phyloP scores from a whole-genome alignment of 352 stramenopile genomes.

The Pythium graminicola region DNA sequence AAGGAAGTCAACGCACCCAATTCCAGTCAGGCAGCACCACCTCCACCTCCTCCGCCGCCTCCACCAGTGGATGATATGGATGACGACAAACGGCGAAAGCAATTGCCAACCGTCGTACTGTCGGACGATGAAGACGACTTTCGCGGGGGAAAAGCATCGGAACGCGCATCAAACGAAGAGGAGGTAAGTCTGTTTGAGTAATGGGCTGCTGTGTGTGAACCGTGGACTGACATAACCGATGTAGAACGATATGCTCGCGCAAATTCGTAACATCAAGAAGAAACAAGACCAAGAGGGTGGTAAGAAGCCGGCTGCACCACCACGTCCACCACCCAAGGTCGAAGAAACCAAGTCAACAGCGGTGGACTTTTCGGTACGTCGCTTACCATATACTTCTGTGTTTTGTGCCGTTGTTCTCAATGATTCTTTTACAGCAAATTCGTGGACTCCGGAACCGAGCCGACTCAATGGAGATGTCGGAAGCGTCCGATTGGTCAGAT shows the following conservation, averaged over 20 bases:
- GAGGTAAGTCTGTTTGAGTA: constrained; percentile 27
- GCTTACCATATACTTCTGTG: background rate
- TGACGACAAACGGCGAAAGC: constrained; percentile 23
- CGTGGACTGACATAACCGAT: too few species aligned
- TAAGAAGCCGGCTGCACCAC: constrained; percentile 7
- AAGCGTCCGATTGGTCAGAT: constrained; percentile 84
- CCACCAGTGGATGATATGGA: constrained; percentile 11
- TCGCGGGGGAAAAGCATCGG: constrained; percentile 30
- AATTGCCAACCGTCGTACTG: constrained; percentile 68
- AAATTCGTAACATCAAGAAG: constrained; percentile 79
- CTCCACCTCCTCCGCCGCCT: constrained; percentile 30
- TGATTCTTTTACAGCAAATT: constrained; percentile 54
- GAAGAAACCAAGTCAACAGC: constrained; percentile 53
- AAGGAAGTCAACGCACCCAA: constrained; percentile 61
- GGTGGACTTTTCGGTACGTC: constrained; percentile 43
- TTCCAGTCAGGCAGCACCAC: constrained; percentile 23
- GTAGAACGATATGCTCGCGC: constrained; percentile 65
- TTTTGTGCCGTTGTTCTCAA: background rate
- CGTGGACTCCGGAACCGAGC: constrained; percentile 62
- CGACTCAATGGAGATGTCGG: constrained; percentile 76
- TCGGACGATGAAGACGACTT: constrained; percentile 66
- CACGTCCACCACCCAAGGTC: constrained; percentile 27
- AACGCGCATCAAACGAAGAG: constrained; percentile 61
- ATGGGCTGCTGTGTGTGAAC: too few species aligned
- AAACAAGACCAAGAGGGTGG: constrained; percentile 54